phyloP scores from a whole-genome alignment of 2,329 filamentous ascomycete species.

The Onygenales sp. region DNA sequence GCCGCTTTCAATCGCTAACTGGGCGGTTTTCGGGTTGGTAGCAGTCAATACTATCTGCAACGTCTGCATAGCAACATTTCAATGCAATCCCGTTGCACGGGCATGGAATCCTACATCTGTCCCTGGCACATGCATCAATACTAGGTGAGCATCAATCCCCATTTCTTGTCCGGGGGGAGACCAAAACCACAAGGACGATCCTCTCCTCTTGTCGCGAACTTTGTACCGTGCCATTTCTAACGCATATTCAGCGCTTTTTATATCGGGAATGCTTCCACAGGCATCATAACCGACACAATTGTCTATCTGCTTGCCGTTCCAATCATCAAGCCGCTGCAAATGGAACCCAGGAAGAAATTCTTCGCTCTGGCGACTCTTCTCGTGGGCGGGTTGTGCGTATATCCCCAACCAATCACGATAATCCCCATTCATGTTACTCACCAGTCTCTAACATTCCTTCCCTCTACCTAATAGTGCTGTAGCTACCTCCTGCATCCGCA shows the following conservation, averaged over 20 bases:
- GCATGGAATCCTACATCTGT: background rate
- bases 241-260: background rate
- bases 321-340: slow-evolving; percentile 1
- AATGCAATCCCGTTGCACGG: background rate
- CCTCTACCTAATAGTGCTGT: background rate
- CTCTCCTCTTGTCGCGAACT: no score
- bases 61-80: background rate
- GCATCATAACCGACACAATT: slow-evolving; percentile 2
- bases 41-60: background rate
- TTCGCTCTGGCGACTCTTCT: background rate
- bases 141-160: background rate
- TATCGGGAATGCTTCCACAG: slow-evolving; percentile 1
- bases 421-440: background rate
- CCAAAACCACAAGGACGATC: no score
- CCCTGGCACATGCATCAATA: background rate
- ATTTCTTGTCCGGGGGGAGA: no score
- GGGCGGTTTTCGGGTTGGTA: background rate
- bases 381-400: slow-evolving; percentile 2
- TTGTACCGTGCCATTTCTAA: no score
- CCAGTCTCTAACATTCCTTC: background rate
- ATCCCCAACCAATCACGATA: background rate
- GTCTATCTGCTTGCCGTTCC: slow-evolving; percentile 1
- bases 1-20: background rate
- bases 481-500: slow-evolving; percentile 1
- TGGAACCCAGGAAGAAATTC: slow-evolving; percentile 1